phyloP scores from a whole-genome alignment of 305 asterid genomes.

The Fraxinus floribunda region DNA sequence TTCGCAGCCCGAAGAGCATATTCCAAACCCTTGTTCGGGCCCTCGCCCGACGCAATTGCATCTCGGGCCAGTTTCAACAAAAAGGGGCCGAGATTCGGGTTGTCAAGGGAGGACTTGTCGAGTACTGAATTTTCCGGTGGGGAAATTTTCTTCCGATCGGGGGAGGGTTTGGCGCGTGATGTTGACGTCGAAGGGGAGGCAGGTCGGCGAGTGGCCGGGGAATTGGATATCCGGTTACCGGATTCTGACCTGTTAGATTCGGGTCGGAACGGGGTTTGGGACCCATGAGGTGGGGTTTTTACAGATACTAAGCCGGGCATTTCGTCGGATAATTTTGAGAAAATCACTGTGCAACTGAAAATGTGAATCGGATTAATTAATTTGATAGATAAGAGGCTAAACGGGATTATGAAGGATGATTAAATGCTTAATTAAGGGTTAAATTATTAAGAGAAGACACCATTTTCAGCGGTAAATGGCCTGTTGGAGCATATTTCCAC shows the following conservation, averaged over 20 bases:
- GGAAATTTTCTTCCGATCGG: conserved; percentile 93
- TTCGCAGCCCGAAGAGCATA: conserved; percentile 79
- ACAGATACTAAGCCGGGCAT: conserved; percentile 94
- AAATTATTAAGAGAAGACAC: conserved; percentile 15
- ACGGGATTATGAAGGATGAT: neutral
- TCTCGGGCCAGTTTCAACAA: conserved; percentile 87
- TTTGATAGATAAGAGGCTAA: neutral
- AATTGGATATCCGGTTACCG: conserved; percentile 40
- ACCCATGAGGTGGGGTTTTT: conserved; percentile 68
- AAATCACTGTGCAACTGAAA: neutral
- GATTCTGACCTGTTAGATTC: conserved; percentile 58
- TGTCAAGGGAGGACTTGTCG: conserved; percentile 79
- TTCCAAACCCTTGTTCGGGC: conserved; percentile 80
- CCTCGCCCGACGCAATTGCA: conserved; percentile 89
- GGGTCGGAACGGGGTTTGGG: conserved; percentile 55
- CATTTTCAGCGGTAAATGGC: neutral
- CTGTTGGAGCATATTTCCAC: too few species aligned
- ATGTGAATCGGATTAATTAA: neutral
- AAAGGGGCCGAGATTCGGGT: conserved; percentile 99
- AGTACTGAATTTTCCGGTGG: conserved; percentile 59
- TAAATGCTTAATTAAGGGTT: conserved; percentile 24
- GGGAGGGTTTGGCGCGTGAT: conserved; percentile 88
- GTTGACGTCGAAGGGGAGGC: conserved; percentile 90
- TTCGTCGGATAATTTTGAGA: neutral
- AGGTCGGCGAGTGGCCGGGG: conserved; percentile 80